Percentiles rank a stretch among this genome's conserved stretches.
Conservation (phyloP, 1,284 basidiomycete genomes). For the Puccinia novopanici region DNA sequence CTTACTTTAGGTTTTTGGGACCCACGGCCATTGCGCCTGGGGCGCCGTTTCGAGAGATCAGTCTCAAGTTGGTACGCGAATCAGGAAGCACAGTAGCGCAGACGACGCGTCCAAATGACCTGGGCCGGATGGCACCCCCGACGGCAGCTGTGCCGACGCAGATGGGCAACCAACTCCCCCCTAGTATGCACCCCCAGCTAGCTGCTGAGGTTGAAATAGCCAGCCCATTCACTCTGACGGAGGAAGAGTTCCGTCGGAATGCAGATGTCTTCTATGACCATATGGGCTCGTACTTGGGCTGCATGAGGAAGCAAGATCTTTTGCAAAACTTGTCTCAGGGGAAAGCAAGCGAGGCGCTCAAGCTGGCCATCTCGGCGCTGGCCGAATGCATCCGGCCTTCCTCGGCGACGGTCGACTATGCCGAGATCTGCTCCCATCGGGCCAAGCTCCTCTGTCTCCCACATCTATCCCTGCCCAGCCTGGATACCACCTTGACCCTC, state of each 20-base stretch:
- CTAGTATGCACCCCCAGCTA: conserved; percentile 1
- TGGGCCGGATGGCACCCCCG: background rate
- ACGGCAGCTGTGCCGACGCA: background rate
- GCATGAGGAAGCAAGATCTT: conserved; percentile 24
- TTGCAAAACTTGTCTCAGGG: conserved; percentile 26
- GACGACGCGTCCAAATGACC: background rate
- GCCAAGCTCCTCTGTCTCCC: conserved; percentile 50
- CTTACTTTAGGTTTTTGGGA: conserved; percentile 33
- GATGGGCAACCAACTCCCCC: background rate
- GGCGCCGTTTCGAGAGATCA: conserved; percentile 37
- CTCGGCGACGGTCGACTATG: conserved; percentile 15
- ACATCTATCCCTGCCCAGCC: conserved; percentile 49
- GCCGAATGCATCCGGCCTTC: conserved; percentile 33
- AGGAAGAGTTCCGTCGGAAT: conserved; percentile 22
- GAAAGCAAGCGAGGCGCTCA: conserved; percentile 28
- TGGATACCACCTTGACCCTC: conserved; percentile 49
- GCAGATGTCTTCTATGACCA: conserved; percentile 36
- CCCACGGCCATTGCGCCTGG: conserved; percentile 32
- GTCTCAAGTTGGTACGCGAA: conserved; percentile 18
- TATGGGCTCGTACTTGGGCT: conserved; percentile 27
- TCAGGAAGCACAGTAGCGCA: background rate
- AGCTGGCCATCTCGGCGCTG: conserved; percentile 28
- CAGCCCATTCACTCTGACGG: background rate
- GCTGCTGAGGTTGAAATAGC: background rate
- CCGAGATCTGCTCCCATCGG: conserved; percentile 50